phyloP scores from a whole-genome alignment of 306 rosid species.

The Quercus robur region DNA sequence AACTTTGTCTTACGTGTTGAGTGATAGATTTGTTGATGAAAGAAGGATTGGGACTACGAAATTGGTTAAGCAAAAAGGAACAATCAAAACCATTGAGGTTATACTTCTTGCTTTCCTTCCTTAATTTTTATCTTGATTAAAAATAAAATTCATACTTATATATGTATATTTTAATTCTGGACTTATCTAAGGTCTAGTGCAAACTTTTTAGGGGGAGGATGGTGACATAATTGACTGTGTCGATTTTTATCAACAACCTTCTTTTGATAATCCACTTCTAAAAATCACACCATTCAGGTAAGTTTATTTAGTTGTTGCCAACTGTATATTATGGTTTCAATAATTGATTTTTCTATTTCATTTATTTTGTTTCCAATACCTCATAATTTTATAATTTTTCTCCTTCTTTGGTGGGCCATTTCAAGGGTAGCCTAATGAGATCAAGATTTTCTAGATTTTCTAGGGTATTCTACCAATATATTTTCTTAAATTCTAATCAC shows the following conservation, averaged over 20 bases:
- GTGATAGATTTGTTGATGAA: neutral
- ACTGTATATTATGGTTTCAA: neutral
- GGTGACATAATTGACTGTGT: conserved; percentile 28
- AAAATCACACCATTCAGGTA: conserved; percentile 23
- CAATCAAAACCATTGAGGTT: neutral
- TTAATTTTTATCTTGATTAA: too few species aligned
- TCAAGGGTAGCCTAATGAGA: too few species aligned
- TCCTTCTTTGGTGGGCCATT: too few species aligned
- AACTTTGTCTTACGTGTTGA: neutral
- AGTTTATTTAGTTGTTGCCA: too few species aligned
- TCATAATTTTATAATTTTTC: too few species aligned
- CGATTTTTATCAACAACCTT: conserved; percentile 19
- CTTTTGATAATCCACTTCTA: conserved; percentile 29
- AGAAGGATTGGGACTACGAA: neutral
- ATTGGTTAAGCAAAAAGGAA: neutral
- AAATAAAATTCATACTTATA: too few species aligned
- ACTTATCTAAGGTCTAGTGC: too few species aligned
- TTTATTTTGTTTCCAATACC: too few species aligned
- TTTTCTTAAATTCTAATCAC: too few species aligned
- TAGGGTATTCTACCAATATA: too few species aligned
- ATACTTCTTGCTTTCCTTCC: neutral
- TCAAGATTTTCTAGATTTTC: too few species aligned
- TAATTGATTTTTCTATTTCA: neutral
- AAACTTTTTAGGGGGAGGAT: conserved; percentile 4
- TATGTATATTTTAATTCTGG: too few species aligned